These are phyloP conservation scores for Lipomyces lipofer DNA, from an alignment of 805 yeast species.

Conservation along the genomic window DNA sequence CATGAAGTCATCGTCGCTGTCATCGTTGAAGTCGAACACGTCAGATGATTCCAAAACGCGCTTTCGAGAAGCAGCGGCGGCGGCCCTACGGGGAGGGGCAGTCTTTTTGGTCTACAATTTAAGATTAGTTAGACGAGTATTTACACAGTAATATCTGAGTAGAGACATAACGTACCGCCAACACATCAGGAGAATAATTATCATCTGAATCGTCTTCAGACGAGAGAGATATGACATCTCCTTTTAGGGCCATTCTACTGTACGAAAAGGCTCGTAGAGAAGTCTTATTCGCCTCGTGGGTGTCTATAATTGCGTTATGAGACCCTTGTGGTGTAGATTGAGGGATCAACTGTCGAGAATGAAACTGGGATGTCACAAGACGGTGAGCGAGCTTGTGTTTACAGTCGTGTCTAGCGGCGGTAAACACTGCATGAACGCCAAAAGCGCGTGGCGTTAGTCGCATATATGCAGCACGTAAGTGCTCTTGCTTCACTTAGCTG, in stretches of 20 bases:
- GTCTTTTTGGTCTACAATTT: constrained; percentile 11
- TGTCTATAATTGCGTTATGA: too few relatives aligned
- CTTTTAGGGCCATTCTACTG: background rate
- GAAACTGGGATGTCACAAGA: too few relatives aligned
- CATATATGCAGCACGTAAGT: too few relatives aligned
- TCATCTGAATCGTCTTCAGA: constrained; percentile 20
- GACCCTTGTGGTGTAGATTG: too few relatives aligned
- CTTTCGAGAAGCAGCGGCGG: constrained; percentile 24
- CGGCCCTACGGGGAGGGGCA: constrained; percentile 17
- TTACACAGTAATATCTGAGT: background rate
- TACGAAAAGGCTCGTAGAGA: too few relatives aligned
- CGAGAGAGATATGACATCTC: constrained; percentile 16
- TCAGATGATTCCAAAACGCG: constrained; percentile 27
- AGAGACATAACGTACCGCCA: constrained; percentile 4
- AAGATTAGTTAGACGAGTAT: background rate
- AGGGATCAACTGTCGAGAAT: background rate
- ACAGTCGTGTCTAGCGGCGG: too few relatives aligned
- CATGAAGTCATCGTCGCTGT: constrained; percentile 16
- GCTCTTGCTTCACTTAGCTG: too few relatives aligned
- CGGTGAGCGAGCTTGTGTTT: too few relatives aligned
- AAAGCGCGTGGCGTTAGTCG: too few relatives aligned
- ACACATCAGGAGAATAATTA: constrained; percentile 15
- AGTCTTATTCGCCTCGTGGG: too few relatives aligned
- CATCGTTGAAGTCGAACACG: constrained; percentile 15
- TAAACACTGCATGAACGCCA: too few relatives aligned